Base-by-base conservation (phyloP, 768 basidiomycete genomes). In the Sporobolomyces pararoseus region DNA sequence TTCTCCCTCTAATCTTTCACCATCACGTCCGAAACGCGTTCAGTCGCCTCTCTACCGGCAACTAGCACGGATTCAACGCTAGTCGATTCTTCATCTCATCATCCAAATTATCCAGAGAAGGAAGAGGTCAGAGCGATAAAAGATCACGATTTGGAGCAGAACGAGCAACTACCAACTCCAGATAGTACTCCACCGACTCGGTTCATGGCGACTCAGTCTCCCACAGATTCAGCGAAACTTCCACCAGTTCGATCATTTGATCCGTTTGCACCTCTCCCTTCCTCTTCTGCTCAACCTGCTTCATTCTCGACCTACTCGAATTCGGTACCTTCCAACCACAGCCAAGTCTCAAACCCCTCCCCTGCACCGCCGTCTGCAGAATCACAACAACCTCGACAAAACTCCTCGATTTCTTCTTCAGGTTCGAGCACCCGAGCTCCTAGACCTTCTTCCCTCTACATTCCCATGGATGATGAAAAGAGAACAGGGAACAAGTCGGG, bases 381-480 rank as follows among this genome's bases (percentile, higher is more conserved):
- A 6, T 42, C 39, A 17, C 39, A 42, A n/a, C 4, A 17, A 29
- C 25, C 49, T 34, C 32, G 7, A n/a, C 32, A 42, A 9, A 9
- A 42, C 39, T 9, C 58, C 7, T 49, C 57, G 14, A 25, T 23
- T 34, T 35, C 59, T 16, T 31, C 58, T 19, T 34, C 59, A 27
- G 42, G 29, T 10, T 49, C 59, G 4, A n/a, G 46, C 9, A 49
- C 47, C 0, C 66, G 71, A 17, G 63, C 58, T 0, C 50, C 59
- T 2, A 63, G 66, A 12, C 71, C 71, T 1, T 29, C 71, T 10
- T 62, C 59, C 29, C 63, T 72, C 13, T 72, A 72, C 66, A 68
- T 72, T 27, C 66, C 71, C 4, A 64, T 72, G 66, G 63, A 68
- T 27, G 66, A 68, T 14, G 51, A 44, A 5, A 57, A 50, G 39